Percentiles rank a stretch among this genome's conserved stretches.
Conservation (phyloP, 1,139 yeast genomes). For the Taphrina populina region DNA sequence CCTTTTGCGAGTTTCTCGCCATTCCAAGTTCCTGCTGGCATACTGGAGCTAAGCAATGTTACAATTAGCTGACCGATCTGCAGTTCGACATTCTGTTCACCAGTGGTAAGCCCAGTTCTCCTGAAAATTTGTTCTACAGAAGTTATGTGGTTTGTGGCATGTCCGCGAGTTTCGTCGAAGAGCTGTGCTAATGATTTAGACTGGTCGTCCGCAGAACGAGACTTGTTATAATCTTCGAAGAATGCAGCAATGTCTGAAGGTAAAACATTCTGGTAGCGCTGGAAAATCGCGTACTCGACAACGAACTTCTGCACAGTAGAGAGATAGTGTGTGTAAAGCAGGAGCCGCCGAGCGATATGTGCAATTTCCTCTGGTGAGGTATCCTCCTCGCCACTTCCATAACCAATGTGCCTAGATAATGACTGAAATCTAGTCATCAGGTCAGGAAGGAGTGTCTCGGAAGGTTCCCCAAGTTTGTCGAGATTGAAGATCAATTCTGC, state of each 20-base stretch:
- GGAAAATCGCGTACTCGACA: slow-evolving; percentile 24
- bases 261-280: slow-evolving; percentile 10
- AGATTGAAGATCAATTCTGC: neutral
- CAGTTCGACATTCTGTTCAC: neutral
- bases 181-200: slow-evolving; percentile 25
- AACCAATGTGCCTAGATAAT: slow-evolving; percentile 12
- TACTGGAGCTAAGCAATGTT: slow-evolving; percentile 7
- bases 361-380: slow-evolving; percentile 11
- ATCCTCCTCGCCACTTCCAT: neutral
- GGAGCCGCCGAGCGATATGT: slow-evolving; percentile 6
- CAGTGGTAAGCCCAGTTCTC: neutral
- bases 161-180: slow-evolving; percentile 30
- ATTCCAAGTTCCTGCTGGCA: slow-evolving; percentile 13
- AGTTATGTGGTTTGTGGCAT: slow-evolving; percentile 16
- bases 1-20: slow-evolving; percentile 15
- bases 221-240: slow-evolving; percentile 19
- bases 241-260: slow-evolving; percentile 10
- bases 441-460: neutral
- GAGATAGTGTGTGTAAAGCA: neutral
- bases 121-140: slow-evolving; percentile 11
- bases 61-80: slow-evolving; percentile 17
- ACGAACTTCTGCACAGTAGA: slow-evolving; percentile 18
- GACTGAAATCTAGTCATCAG: slow-evolving; percentile 9
- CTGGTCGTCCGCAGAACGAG: slow-evolving; percentile 13
- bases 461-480: neutral